Conservation (phyloP, 352 stramenopile genomes). For the Globisporangium paroecandrum region DNA sequence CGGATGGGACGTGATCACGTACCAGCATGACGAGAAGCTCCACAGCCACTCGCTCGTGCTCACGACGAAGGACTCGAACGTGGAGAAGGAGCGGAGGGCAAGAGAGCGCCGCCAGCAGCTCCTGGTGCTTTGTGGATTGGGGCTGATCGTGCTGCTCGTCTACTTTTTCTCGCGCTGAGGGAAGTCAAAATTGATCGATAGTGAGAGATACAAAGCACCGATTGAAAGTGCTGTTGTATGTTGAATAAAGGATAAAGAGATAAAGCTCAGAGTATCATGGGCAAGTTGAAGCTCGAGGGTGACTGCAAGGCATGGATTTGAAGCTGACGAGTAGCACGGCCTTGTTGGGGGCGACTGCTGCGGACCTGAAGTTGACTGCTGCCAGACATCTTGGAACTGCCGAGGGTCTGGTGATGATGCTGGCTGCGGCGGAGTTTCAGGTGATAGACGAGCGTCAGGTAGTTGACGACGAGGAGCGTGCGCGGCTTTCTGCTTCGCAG, state of each 20-base stretch:
- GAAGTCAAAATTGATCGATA: not conserved
- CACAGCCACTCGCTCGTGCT: constrained; percentile 37
- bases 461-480: no score
- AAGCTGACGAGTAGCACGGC: no score
- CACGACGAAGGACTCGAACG: constrained; percentile 38
- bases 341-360: no score
- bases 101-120: constrained; percentile 22
- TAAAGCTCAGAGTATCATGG: not conserved
- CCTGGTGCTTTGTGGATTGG: constrained; percentile 17
- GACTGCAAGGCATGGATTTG: no score
- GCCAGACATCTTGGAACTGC: no score
- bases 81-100: constrained; percentile 26
- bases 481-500: no score
- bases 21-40: constrained; percentile 42
- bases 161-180: constrained; percentile 27
- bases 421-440: no score
- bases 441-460: no score
- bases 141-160: constrained; percentile 24
- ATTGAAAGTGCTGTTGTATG: not conserved
- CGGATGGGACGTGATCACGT: constrained; percentile 61
- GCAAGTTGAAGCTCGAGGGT: not conserved
- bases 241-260: not conserved
- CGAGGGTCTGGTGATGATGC: no score
- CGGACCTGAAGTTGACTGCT: no score
- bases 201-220: not conserved